These are phyloP conservation scores for Nakazawaea ambrosiae DNA, from an alignment of 805 yeast genomes.

Conservation along the genomic window DNA sequence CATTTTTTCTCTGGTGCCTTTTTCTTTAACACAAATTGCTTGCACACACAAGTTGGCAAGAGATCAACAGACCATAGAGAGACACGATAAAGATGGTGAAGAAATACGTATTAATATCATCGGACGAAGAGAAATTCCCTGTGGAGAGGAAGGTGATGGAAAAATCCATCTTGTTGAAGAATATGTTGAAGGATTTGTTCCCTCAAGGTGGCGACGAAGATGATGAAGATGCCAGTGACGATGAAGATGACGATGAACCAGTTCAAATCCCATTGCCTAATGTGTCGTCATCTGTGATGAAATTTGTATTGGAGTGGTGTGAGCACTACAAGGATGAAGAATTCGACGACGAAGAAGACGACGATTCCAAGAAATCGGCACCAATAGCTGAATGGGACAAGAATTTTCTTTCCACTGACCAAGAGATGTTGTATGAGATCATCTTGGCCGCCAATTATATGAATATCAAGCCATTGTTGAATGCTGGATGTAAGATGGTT, in stretches of 20 bases:
- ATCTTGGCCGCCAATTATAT: slow-evolving; percentile 76
- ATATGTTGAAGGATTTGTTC: slow-evolving; percentile 69
- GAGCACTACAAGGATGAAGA: slow-evolving; percentile 83
- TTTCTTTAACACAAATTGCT: no score
- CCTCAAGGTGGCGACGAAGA: slow-evolving; percentile 16
- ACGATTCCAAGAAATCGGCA: slow-evolving; percentile 78
- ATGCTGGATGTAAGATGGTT: slow-evolving; percentile 74
- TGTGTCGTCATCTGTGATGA: slow-evolving; percentile 78
- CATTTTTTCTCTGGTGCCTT: no score
- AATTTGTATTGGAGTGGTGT: slow-evolving; percentile 94
- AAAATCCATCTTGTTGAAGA: slow-evolving; percentile 76
- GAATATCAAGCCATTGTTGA: slow-evolving; percentile 67
- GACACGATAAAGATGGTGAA: slow-evolving; percentile 3
- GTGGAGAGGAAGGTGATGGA: slow-evolving; percentile 81
- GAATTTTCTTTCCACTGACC: slow-evolving; percentile 89
- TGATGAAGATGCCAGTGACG: slow-evolving; percentile 30
- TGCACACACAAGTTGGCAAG: no score
- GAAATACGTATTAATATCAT: slow-evolving; percentile 43
- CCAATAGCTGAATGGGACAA: slow-evolving; percentile 96
- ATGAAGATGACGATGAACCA: slow-evolving; percentile 57
- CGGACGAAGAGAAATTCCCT: slow-evolving; percentile 73
- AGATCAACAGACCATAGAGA: no score
- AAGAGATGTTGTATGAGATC: slow-evolving; percentile 78
- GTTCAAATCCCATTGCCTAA: slow-evolving; percentile 86
- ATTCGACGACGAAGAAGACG: slow-evolving; percentile 72